Evolutionary conservation across 805 yeast species (phyloP).

Genomic region (Candida krabiensis): DNA sequence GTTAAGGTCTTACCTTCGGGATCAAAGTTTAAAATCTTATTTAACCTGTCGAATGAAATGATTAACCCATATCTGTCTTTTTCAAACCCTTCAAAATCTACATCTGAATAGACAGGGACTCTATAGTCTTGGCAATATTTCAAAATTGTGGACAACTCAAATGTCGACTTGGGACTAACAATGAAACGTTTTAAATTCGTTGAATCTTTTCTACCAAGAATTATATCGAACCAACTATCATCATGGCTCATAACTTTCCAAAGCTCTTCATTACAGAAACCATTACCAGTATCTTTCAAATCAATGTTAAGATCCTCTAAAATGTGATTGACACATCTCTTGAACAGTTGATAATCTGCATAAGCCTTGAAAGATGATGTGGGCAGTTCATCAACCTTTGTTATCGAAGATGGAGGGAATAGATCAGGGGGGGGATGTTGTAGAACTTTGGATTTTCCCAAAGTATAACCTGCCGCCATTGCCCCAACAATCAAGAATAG

Average conservation of each 20-base stretch:
- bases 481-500: slow-evolving; percentile 29
- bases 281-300: slow-evolving; percentile 4
- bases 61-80: slow-evolving; percentile 11
- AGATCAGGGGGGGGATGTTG: slow-evolving; percentile 30
- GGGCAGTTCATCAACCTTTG: slow-evolving; percentile 21
- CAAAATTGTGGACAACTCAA: slow-evolving; percentile 23
- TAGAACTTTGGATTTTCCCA: slow-evolving; percentile 27
- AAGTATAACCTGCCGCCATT: slow-evolving; percentile 35
- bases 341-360: slow-evolving; percentile 26
- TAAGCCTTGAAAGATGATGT: slow-evolving; percentile 15
- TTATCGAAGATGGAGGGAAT: slow-evolving; percentile 29
- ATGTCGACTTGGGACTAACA: slow-evolving; percentile 22
- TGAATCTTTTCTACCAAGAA: slow-evolving; percentile 22
- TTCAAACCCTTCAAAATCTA: slow-evolving; percentile 6
- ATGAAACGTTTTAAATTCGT: slow-evolving; percentile 16
- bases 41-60: slow-evolving; percentile 16
- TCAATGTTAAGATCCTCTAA: slow-evolving; percentile 20
- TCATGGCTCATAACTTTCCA: slow-evolving; percentile 18
- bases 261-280: slow-evolving; percentile 21
- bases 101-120: slow-evolving; percentile 25
- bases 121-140: slow-evolving; percentile 26
- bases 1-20: slow-evolving; percentile 2
- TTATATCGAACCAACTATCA: slow-evolving; percentile 22
- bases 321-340: slow-evolving; percentile 27
- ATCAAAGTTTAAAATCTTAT: slow-evolving; percentile 6